phyloP scores from a whole-genome alignment of 805 yeast genomes.

The Saccharomycodes ludwigii region DNA sequence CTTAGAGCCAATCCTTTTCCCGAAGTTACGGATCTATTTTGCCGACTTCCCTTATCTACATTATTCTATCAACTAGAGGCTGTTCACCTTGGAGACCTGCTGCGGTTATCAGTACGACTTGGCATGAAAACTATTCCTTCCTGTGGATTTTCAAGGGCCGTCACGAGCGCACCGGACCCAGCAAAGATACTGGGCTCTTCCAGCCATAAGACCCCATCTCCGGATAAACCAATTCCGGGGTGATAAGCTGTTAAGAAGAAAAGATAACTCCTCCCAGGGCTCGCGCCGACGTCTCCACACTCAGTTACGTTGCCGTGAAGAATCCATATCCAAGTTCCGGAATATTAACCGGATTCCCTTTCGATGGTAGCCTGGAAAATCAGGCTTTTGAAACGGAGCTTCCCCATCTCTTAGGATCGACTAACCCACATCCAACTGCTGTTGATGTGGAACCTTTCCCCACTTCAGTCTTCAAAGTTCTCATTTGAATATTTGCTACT shows the following conservation, averaged over 20 bases:
- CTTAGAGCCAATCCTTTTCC: slow-evolving; percentile 33
- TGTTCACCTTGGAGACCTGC: slow-evolving; percentile 35
- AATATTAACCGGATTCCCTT: slow-evolving; percentile 33
- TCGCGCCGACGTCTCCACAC: slow-evolving; percentile 30
- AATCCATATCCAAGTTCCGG: slow-evolving; percentile 33
- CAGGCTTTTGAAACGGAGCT: slow-evolving; percentile 27
- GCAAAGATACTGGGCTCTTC: slow-evolving; percentile 28
- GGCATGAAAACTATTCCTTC: slow-evolving; percentile 29
- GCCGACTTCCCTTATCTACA: slow-evolving; percentile 34
- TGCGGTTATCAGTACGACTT: slow-evolving; percentile 34
- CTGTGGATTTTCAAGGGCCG: slow-evolving; percentile 31
- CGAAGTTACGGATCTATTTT: slow-evolving; percentile 32
- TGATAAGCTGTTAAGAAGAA: slow-evolving; percentile 30
- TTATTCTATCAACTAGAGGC: slow-evolving; percentile 33
- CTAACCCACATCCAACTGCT: slow-evolving; percentile 32
- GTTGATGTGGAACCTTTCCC: slow-evolving; percentile 32
- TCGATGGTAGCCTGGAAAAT: slow-evolving; percentile 27
- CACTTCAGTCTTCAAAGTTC: slow-evolving; percentile 32
- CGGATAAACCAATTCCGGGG: slow-evolving; percentile 31
- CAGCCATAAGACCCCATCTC: slow-evolving; percentile 29
- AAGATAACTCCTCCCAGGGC: slow-evolving; percentile 34
- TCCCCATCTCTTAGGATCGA: slow-evolving; percentile 32
- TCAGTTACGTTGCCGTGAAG: slow-evolving; percentile 31
- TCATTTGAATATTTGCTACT: slow-evolving; percentile 31
- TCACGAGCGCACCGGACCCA: slow-evolving; percentile 30